phyloP scores from a whole-genome alignment of 768 basidiomycete genomes.

The Termitomyces sp. region DNA sequence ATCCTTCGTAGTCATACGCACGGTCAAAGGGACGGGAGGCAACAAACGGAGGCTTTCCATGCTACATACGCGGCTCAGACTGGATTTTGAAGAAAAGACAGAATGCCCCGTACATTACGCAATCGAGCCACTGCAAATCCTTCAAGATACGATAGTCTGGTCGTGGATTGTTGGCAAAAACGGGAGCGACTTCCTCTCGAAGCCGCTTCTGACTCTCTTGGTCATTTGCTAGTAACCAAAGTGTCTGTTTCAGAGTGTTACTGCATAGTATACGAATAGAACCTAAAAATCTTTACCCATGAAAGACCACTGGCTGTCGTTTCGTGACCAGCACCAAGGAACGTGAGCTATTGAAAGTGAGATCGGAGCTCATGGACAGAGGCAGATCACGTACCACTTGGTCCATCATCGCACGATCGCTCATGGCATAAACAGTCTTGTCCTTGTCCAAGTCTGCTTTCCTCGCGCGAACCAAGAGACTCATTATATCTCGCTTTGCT shows the following conservation, averaged over 20 bases:
- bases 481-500: constrained; percentile 48
- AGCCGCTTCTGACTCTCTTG: constrained; percentile 42
- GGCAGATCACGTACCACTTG: constrained; percentile 34
- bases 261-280: not conserved
- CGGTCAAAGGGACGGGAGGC: constrained; percentile 37
- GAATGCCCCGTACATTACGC: constrained; percentile 27
- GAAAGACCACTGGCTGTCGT: constrained; percentile 43
- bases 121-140: constrained; percentile 32
- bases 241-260: constrained; percentile 24
- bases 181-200: constrained; percentile 42
- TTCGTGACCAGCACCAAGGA: constrained; percentile 41
- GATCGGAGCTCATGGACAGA: not conserved
- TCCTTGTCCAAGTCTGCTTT: constrained; percentile 30
- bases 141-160: constrained; percentile 37
- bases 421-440: constrained; percentile 35
- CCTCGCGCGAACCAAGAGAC: constrained; percentile 39
- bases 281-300: constrained; percentile 30
- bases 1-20: constrained; percentile 32
- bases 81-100: not conserved
- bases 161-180: constrained; percentile 26
- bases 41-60: constrained; percentile 38
- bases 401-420: constrained; percentile 43
- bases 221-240: constrained; percentile 50
- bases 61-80: constrained; percentile 12
- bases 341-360: constrained; percentile 29